Evolutionary conservation across 2,329 filamentous ascomycete species (phyloP).

Genomic region (Epichloe hybrida): DNA sequence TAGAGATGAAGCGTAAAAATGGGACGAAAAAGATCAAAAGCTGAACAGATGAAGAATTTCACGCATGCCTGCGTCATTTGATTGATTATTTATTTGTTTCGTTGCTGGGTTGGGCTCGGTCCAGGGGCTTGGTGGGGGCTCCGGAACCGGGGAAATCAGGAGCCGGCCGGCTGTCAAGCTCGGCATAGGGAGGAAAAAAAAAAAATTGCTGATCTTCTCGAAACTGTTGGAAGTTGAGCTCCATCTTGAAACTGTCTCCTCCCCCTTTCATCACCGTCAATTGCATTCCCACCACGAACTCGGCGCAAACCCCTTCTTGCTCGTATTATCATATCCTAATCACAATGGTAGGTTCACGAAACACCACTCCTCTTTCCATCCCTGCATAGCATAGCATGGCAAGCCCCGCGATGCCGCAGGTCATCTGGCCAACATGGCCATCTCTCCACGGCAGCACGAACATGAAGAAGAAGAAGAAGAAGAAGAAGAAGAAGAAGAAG

Average conservation of each 20-base stretch:
- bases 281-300: background rate
- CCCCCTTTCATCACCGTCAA: background rate
- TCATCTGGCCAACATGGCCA: background rate
- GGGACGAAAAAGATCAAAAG: background rate
- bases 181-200: constrained; percentile 16
- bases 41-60: no score
- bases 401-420: background rate
- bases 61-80: no score
- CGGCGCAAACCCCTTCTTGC: background rate
- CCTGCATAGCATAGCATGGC: background rate
- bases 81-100: no score
- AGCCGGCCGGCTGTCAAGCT: constrained; percentile 12
- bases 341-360: constrained; percentile 15
- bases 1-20: background rate
- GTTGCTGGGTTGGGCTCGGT: background rate
- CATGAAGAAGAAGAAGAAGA: background rate
- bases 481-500: background rate
- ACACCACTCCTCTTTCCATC: background rate
- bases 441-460: background rate
- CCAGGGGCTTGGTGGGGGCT: background rate
- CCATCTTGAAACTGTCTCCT: constrained; percentile 12
- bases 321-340: constrained; percentile 6
- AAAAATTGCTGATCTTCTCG: constrained; percentile 27
- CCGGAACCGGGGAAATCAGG: constrained; percentile 23
- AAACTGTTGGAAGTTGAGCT: constrained; percentile 27